These are phyloP conservation scores for Myxozyma geophila DNA, from an alignment of 805 yeast genomes.

Conservation along the genomic window DNA sequence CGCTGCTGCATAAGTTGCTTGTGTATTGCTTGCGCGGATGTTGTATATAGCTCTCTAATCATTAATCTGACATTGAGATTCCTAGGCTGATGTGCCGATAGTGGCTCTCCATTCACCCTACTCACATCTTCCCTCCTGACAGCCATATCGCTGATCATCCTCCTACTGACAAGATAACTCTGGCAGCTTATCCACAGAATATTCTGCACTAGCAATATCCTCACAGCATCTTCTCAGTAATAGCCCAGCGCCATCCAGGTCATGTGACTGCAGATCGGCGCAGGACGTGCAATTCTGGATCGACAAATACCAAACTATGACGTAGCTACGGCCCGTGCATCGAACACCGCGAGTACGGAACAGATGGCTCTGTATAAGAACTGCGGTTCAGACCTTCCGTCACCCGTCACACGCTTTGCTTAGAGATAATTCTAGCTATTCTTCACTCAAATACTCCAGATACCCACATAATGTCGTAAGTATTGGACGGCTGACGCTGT, in stretches of 20 bases:
- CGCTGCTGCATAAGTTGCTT: background rate
- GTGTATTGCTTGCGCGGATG: background rate
- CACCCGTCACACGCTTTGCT: background rate
- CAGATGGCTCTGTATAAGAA: background rate
- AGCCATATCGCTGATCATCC: too few relatives aligned
- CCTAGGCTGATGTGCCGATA: background rate
- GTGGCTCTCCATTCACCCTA: background rate
- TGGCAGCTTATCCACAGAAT: background rate
- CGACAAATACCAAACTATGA: background rate
- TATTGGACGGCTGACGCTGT: background rate
- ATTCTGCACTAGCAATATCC: background rate
- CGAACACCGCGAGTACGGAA: background rate
- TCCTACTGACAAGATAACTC: too few relatives aligned
- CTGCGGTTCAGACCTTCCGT: constrained; percentile 1
- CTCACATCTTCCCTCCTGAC: background rate
- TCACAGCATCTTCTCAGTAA: background rate
- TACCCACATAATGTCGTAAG: constrained; percentile 9
- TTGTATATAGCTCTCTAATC: background rate
- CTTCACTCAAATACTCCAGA: background rate
- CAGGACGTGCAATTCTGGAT: background rate
- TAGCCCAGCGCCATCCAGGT: background rate
- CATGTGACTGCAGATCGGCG: background rate
- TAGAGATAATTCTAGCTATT: background rate
- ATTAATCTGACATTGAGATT: background rate
- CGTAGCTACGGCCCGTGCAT: background rate